Evolutionary conservation across 1,139 yeast genomes (phyloP).

Genomic region (Geotrichum bryndzae): DNA sequence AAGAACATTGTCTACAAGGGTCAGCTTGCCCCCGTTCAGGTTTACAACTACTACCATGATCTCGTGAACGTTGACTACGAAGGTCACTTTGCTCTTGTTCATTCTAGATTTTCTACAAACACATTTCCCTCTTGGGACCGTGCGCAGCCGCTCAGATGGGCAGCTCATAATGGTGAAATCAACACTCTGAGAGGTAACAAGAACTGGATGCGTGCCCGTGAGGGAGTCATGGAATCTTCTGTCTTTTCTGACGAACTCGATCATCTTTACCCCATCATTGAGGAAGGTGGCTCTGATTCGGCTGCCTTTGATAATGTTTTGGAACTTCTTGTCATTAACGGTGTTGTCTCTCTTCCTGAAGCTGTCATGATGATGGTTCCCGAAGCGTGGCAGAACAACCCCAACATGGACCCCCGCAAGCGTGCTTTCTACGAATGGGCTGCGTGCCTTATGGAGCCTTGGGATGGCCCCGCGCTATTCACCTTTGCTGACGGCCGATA

Average conservation of each 20-base stretch:
- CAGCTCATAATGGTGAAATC: constrained; percentile 98
- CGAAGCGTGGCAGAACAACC: constrained; percentile 95
- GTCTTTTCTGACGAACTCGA: constrained; percentile 90
- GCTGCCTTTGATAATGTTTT: constrained; percentile 96
- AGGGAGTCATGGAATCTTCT: constrained; percentile 87
- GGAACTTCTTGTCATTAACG: constrained; percentile 85
- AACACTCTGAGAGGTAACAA: constrained; percentile 95
- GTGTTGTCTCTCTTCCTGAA: constrained; percentile 87
- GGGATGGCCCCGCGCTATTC: constrained; percentile 99
- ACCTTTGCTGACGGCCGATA: constrained; percentile 96
- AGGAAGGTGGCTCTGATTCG: constrained; percentile 99
- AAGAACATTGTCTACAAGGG: constrained; percentile 95
- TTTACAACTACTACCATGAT: constrained; percentile 89
- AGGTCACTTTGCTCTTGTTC: constrained; percentile 94
- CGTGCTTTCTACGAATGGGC: constrained; percentile 98
- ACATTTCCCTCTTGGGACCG: constrained; percentile 99
- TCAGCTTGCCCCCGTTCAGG: constrained; percentile 94
- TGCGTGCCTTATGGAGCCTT: constrained; percentile 97
- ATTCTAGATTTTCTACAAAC: constrained; percentile 94
- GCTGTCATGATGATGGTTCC: constrained; percentile 97
- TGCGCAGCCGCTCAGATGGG: constrained; percentile 96
- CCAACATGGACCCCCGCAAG: constrained; percentile 79
- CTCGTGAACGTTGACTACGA: constrained; percentile 86
- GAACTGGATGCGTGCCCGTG: constrained; percentile 99
- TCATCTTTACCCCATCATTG: constrained; percentile 86